Conservation (phyloP, 129 eudicot species). For the Flaveria ramosissima region DNA sequence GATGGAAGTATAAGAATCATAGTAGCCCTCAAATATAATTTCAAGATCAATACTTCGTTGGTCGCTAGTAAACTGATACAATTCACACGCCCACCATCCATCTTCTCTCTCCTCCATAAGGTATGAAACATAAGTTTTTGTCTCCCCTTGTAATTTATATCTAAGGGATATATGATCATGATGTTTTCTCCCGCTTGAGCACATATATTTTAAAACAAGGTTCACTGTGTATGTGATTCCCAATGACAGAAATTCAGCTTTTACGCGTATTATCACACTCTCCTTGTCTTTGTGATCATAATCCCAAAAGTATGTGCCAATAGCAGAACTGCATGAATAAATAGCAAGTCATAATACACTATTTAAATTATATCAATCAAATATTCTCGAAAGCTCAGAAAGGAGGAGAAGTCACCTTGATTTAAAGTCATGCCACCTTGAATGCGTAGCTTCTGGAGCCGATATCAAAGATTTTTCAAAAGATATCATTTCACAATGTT, state of each 20-base stretch:
- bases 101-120: not conserved
- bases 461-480: not conserved
- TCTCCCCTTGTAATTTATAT: not conserved
- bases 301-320: not conserved
- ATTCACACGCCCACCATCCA: not conserved
- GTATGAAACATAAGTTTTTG: not conserved
- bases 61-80: slow-evolving; percentile 1
- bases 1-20: too few species aligned
- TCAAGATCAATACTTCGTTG: not conserved
- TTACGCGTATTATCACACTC: not conserved
- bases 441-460: not conserved
- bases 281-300: not conserved
- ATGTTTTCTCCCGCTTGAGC: not conserved
- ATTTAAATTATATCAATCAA: not conserved
- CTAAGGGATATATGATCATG: not conserved
- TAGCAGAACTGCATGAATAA: not conserved
- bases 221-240: slow-evolving; percentile 8
- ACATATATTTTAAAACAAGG: not conserved
- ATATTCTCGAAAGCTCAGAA: not conserved
- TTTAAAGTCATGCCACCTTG: not conserved
- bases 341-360: slow-evolving; percentile 3
- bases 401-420: slow-evolving; percentile 14
- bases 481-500: slow-evolving; percentile 11
- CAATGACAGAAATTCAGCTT: slow-evolving; percentile 7
- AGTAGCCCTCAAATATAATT: not conserved